Evolutionary conservation across 768 basidiomycete genomes (phyloP).

Genomic region (Psilocybe cubensis): DNA sequence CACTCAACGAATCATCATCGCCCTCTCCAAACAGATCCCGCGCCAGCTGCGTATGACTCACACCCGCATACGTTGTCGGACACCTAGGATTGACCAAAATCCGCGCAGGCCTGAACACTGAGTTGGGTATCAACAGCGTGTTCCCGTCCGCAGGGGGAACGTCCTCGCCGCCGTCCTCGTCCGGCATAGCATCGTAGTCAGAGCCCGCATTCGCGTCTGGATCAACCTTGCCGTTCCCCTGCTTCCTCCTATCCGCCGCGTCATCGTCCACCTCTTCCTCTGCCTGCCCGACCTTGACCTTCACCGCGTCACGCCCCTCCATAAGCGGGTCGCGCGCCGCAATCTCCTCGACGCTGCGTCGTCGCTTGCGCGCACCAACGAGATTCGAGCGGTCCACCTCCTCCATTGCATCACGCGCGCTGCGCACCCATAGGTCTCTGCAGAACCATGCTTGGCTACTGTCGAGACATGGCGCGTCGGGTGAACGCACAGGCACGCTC

Average conservation of each 20-base stretch:
- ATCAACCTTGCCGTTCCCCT: slow-evolving; percentile 45
- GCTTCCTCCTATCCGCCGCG: slow-evolving; percentile 30
- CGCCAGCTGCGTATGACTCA: slow-evolving; percentile 95
- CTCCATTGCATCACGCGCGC: slow-evolving; percentile 76
- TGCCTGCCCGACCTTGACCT: slow-evolving; percentile 33
- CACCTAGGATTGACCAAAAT: slow-evolving; percentile 96
- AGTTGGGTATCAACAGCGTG: slow-evolving; percentile 78
- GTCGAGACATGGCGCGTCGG: slow-evolving; percentile 90
- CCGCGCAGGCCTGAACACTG: slow-evolving; percentile 83
- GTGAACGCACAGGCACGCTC: slow-evolving; percentile 58
- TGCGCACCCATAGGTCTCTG: slow-evolving; percentile 92
- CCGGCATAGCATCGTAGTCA: slow-evolving; percentile 87
- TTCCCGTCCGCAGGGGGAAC: slow-evolving; percentile 40
- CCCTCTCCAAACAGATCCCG: slow-evolving; percentile 88
- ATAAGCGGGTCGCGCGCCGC: slow-evolving; percentile 36
- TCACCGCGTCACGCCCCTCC: slow-evolving; percentile 36
- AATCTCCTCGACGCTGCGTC: slow-evolving; percentile 35
- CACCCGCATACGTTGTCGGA: slow-evolving; percentile 97
- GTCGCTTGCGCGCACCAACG: slow-evolving; percentile 30
- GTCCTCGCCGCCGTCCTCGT: slow-evolving; percentile 53
- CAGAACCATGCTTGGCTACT: slow-evolving; percentile 99
- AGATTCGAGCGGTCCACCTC: slow-evolving; percentile 53
- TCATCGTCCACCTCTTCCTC: slow-evolving; percentile 39
- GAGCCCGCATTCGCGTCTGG: slow-evolving; percentile 84
- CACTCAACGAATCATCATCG: slow-evolving; percentile 56